Conservation (phyloP, 1,139 yeast genomes). For the Protomyces lactucae-debilis region DNA sequence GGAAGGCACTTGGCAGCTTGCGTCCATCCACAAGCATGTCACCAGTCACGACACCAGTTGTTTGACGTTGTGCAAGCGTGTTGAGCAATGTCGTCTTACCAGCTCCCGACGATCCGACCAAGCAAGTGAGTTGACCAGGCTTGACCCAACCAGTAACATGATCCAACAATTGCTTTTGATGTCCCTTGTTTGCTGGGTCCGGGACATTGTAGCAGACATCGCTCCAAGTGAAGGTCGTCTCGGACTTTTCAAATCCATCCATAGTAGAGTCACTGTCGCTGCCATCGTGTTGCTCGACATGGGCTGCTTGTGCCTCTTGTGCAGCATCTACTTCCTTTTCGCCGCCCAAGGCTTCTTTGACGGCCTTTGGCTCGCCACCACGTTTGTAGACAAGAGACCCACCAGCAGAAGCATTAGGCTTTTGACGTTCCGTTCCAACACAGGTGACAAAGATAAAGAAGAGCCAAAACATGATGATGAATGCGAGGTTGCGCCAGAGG, state of each 20-base stretch:
- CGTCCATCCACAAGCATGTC: conserved; percentile 60
- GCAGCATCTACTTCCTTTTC: conserved; percentile 49
- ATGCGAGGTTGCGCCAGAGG: conserved; percentile 64
- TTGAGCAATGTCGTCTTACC: conserved; percentile 64
- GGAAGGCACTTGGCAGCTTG: conserved; percentile 50
- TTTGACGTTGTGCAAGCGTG: conserved; percentile 55
- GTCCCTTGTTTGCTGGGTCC: conserved; percentile 48
- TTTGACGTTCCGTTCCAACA: conserved; percentile 45
- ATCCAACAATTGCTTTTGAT: conserved; percentile 48
- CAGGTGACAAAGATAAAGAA: conserved; percentile 56
- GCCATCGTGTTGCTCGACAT: conserved; percentile 6
- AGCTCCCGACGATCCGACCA: conserved; percentile 65
- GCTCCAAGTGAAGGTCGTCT: conserved; percentile 54
- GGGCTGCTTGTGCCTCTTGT: conserved; percentile 40
- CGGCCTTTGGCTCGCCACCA: conserved; percentile 39
- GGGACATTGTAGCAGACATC: conserved; percentile 52
- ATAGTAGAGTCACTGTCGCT: background rate
- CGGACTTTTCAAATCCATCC: conserved; percentile 33
- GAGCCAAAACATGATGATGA: conserved; percentile 52
- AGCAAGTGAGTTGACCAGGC: conserved; percentile 57
- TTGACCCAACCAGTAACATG: conserved; percentile 61
- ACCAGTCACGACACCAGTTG: conserved; percentile 59
- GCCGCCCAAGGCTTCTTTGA: conserved; percentile 32
- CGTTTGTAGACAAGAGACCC: conserved; percentile 73
- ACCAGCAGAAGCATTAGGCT: conserved; percentile 68